Percentiles rank a stretch among this genome's conserved stretches.
phyloP scores from a whole-genome alignment of 2,329 filamentous ascomycete genomes.

The Monosporascus sp. region DNA sequence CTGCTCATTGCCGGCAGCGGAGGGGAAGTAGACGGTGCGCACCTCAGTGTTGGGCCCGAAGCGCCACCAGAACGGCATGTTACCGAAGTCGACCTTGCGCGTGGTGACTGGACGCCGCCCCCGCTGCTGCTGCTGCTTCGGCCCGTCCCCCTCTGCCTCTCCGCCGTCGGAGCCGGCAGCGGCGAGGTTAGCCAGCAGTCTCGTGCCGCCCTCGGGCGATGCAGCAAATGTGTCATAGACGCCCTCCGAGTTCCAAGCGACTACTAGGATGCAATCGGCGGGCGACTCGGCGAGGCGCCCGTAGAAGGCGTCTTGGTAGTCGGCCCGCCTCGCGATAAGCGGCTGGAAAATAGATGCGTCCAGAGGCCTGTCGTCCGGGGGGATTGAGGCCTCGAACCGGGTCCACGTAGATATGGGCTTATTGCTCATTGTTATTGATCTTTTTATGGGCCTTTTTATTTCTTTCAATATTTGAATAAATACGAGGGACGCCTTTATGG shows the following conservation, averaged over 20 bases:
- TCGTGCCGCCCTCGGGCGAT: constrained; percentile 1
- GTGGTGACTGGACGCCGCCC: background rate
- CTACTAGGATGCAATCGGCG: constrained; percentile 3
- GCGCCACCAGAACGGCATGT: constrained; percentile 7
- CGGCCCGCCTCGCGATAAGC: background rate
- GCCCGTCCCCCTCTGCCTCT: background rate
- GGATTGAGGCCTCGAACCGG: background rate
- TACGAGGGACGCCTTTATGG: too few relatives aligned
- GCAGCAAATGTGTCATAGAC: constrained; percentile 2
- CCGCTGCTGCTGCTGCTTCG: background rate
- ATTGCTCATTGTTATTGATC: background rate
- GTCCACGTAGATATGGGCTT: constrained; percentile 6
- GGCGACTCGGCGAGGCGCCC: constrained; percentile 2
- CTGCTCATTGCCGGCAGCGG: background rate
- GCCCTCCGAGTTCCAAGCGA: constrained; percentile 3
- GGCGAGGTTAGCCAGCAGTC: constrained; percentile 1
- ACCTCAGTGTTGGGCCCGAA: constrained; percentile 6
- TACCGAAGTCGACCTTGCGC: constrained; percentile 6
- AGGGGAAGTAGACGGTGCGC: constrained; percentile 9
- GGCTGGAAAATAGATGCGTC: constrained; percentile 4
- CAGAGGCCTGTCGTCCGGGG: background rate
- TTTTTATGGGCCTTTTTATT: too few relatives aligned
- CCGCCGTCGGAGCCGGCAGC: background rate
- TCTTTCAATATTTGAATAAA: too few relatives aligned
- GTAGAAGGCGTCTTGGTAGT: constrained; percentile 2